Evolutionary conservation across 306 rosid species (phyloP), one percentile per base, ranked within the genome.

Genomic region (Abrus pulchellus): DNA sequence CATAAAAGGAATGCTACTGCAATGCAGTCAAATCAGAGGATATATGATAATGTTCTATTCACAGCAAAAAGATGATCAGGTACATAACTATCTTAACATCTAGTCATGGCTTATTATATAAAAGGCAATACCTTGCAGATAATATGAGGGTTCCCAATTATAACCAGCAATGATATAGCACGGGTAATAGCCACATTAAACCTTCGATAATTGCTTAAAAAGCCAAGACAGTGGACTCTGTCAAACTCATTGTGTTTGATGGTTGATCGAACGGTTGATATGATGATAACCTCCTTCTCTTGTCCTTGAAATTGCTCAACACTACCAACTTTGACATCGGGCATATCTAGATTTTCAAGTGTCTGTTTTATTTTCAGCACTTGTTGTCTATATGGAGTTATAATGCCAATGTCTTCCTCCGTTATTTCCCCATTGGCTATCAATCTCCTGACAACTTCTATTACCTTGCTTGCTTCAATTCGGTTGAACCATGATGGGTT

Each of bases 401-500:
- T 95, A 14, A 95, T 87, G 75, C 99, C 99, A 60, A 95, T 91
- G 76, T 93, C 89, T 68, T 91, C 92, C 77, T 83, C 97, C 10
- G 11, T 33, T 82, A 89, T 55, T 52, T 80, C 85, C 60, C 90
- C 90, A 64, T 56, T 77, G 2, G 82, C 71, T 36, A 80, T 87
- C 82, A 95, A 80, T 79, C 50, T 86, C 78, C 60, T 82, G 34
- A 89, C 84, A 32, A 89, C 54, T 74, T 93, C 97, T 29, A 87
- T 84, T 55, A 91, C 98, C 86, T 93, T 95, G 78, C 98, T 93
- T 32, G 84, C 98, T 87, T 95, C 98, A 3, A 91, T 83, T 80
- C 99, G 84, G 83, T 95, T 95, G 83, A 95, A 95, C 99, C 98
- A 95, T n/a, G 99, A 95, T 11, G 99, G 99, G 76, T 95, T 95